Conservation (phyloP, 2,329 filamentous ascomycete genomes). For the Fusarium sororula region DNA sequence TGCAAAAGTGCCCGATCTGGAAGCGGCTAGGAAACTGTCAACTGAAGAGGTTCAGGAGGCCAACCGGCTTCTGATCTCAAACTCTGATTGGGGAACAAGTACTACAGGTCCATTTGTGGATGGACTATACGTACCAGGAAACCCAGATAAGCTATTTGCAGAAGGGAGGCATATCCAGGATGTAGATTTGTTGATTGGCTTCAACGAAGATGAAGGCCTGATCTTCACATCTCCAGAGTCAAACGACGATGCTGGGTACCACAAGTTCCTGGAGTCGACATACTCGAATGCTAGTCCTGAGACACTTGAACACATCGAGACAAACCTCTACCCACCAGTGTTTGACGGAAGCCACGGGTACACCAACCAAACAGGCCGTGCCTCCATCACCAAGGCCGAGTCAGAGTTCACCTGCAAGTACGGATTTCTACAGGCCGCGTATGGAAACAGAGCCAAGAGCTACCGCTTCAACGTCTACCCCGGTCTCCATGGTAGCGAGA, state of each 20-base stretch:
- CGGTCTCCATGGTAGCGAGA: background rate
- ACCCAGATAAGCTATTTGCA: background rate
- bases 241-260: background rate
- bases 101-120: background rate
- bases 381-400: background rate
- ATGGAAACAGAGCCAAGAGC: background rate
- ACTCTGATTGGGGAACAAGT: background rate
- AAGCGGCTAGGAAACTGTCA: background rate
- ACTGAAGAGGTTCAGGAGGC: background rate
- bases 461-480: background rate
- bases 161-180: background rate
- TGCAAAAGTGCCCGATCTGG: background rate
- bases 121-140: background rate
- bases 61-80: background rate
- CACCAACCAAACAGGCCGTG: background rate
- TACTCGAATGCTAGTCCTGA: rapidly evolving
- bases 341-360: background rate
- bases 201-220: background rate
- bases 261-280: background rate
- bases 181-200: background rate
- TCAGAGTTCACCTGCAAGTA: background rate
- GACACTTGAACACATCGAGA: background rate
- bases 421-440: background rate
- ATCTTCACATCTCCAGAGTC: background rate
- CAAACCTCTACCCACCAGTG: background rate